A percentile compares a stretch with the other conserved stretches of the same genome.
Evolutionary conservation across 1,284 basidiomycete genomes (phyloP).

Genomic region (Puccinia horiana): DNA sequence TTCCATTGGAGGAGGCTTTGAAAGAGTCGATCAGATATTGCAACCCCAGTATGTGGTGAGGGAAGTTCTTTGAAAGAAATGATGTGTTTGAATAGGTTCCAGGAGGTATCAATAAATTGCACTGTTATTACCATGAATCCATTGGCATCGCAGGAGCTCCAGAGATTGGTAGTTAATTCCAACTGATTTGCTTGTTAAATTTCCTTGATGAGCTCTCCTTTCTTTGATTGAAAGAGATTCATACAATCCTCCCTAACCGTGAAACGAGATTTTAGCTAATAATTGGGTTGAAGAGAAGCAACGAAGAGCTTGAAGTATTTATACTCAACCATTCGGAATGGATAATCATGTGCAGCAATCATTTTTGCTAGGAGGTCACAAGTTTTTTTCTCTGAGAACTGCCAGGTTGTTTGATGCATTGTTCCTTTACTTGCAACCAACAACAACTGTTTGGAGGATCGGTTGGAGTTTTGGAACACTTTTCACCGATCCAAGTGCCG

Average conservation of each 20-base stretch:
- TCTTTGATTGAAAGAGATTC: background rate
- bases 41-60: slow-evolving; percentile 6
- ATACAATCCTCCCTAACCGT: background rate
- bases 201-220: background rate
- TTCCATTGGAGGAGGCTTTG: background rate
- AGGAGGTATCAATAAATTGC: background rate
- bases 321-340: background rate
- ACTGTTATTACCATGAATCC: background rate
- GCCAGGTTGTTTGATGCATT: background rate
- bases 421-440: background rate
- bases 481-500: background rate
- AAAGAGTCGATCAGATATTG: background rate
- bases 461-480: background rate
- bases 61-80: background rate
- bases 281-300: background rate
- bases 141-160: background rate
- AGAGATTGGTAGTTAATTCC: background rate
- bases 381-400: background rate
- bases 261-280: background rate
- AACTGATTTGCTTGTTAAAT: background rate
- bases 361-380: background rate
- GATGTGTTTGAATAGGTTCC: background rate
- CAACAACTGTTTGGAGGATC: background rate
- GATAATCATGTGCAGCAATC: background rate
- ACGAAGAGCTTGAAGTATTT: background rate